These are phyloP conservation scores for Flaveria bidentis DNA, from an alignment of 129 eudicot genomes.

Conservation along the genomic window DNA sequence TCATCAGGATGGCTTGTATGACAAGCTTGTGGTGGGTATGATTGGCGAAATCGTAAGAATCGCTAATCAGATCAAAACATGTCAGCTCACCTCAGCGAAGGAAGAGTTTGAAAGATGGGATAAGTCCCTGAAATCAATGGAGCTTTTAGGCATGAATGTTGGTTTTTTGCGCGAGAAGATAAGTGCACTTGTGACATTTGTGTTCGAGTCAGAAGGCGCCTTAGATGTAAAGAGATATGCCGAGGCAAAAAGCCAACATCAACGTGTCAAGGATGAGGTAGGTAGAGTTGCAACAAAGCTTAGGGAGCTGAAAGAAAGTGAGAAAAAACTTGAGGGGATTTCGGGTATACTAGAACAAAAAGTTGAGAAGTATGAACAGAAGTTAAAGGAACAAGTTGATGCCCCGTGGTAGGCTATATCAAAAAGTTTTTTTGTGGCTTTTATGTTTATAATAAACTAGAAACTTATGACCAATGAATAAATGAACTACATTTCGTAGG, in stretches of 20 bases:
- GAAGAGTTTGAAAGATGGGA: conserved; percentile 56
- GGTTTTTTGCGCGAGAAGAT: conserved; percentile 61
- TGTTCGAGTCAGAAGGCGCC: conserved; percentile 43
- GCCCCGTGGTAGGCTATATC: conserved; percentile 44
- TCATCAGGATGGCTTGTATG: conserved; percentile 45
- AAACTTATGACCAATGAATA: too few relatives aligned
- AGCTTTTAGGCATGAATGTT: conserved; percentile 66
- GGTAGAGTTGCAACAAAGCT: not conserved
- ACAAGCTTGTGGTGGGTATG: conserved; percentile 33
- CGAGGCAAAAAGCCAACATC: conserved; percentile 45
- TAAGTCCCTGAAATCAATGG: conserved; percentile 55
- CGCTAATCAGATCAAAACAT: too few relatives aligned
- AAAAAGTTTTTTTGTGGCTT: too few relatives aligned
- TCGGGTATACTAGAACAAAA: conserved; percentile 38
- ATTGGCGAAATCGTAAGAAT: too few relatives aligned
- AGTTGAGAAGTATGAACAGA: conserved; percentile 46
- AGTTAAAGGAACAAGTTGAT: conserved; percentile 52
- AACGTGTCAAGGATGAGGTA: conserved; percentile 32
- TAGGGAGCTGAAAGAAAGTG: conserved; percentile 42
- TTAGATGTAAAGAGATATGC: conserved; percentile 24
- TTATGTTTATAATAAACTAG: too few relatives aligned
- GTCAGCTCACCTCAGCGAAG: too few relatives aligned
- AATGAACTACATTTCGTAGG: too few relatives aligned
- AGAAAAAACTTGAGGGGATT: conserved; percentile 36
- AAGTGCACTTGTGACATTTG: conserved; percentile 35